Evolutionary conservation across 73 alveolate genomes (phyloP), one percentile per base, ranked within the genome.

Genomic region (Paramecium tetraurelia): DNA sequence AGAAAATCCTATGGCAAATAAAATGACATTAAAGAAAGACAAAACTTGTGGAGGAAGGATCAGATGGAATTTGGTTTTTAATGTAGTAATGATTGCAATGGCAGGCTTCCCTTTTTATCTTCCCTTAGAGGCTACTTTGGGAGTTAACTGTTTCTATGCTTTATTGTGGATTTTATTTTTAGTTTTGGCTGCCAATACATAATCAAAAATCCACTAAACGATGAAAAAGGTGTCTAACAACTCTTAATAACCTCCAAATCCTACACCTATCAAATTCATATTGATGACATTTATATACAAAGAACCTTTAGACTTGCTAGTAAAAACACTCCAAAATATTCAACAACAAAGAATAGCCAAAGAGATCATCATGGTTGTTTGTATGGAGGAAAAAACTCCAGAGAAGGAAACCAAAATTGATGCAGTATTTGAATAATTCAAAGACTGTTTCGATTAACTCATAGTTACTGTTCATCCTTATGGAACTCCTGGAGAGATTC

Each of bases 381-480:
- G 95, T 8, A 21, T 92, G 36, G 95, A 92, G 63, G 94, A 92
- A 88, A 85, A 80, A 29, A 86, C 95, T 1, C 95, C 95, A 16
- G 95, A 92, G 7, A 68, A 20, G 16, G 76, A 87, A 0, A 36
- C 7, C 1, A 87, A 87, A 29, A 38, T 43, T 21, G 77, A 84
- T 12, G 11, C 89, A 1, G 24, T 46, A 18, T 14, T 29, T 31
- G 58, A 76, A 86, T 5, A n/a, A 46, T 58, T 36, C 70, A 10
- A 41, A 21, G 50, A 87, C 12, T 9, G 38, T 7, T 58, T 87
- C 89, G 58, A 36, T 16, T 57, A 92, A 29, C 59, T 87, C 11
- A 53, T 92, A 58, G 43, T 87, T 22, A 50, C 95, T 86, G 53
- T 87, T 1, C 95, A 92, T 53, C 95, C 95, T 38, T 86, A 46